Percentiles rank a stretch among this genome's conserved stretches.
These are phyloP conservation scores for Sporothrix inflata DNA, from an alignment of 2,329 filamentous ascomycete genomes.

Conservation along the genomic window DNA sequence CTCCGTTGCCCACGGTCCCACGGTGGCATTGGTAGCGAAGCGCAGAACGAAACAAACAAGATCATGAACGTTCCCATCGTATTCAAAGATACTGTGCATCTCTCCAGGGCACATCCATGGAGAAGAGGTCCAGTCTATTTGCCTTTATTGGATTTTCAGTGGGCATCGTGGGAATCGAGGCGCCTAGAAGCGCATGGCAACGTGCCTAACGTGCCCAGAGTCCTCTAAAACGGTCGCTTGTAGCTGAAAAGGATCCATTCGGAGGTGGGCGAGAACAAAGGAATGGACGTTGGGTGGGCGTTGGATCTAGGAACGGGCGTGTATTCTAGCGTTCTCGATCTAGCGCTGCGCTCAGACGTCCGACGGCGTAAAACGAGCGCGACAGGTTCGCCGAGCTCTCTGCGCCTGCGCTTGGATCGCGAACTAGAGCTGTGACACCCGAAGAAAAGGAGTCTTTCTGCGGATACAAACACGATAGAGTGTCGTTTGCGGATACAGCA, in stretches of 20 bases:
- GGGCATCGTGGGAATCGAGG: not conserved
- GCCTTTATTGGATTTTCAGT: not conserved
- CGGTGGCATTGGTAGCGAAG: not conserved
- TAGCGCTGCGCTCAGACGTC: conserved; percentile 9
- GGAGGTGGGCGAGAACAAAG: not conserved
- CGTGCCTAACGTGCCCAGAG: not conserved
- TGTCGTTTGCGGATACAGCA: not conserved
- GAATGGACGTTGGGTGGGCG: not conserved
- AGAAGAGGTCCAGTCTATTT: not conserved
- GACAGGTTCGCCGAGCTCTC: not conserved
- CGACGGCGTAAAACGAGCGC: too few species aligned
- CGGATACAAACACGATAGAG: too few species aligned
- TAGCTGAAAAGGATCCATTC: conserved; percentile 1
- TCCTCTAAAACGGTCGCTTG: not conserved
- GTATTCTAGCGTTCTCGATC: not conserved
- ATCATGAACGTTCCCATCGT: not conserved
- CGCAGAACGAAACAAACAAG: not conserved
- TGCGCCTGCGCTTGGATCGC: conserved; percentile 3
- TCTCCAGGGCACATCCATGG: not conserved
- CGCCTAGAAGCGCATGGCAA: not conserved
- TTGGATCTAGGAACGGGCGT: conserved; percentile 1
- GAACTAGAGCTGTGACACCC: not conserved
- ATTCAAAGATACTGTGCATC: not conserved
- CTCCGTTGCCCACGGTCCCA: not conserved
- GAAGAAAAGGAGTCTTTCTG: not conserved